Percentiles rank a stretch among this genome's conserved stretches.
phyloP scores from a whole-genome alignment of 305 asterid genomes.

The Fraxinus ornus region DNA sequence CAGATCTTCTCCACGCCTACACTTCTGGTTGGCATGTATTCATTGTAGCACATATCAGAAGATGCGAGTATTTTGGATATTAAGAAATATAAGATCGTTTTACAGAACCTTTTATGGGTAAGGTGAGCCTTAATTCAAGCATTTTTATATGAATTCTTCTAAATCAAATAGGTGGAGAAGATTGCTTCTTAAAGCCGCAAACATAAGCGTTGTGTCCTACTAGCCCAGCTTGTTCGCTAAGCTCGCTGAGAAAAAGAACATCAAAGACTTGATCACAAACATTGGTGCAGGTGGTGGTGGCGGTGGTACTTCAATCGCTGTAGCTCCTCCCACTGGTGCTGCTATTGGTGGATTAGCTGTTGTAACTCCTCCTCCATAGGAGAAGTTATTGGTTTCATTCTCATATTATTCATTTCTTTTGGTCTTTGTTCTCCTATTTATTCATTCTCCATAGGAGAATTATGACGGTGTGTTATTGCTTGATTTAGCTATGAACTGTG shows the following conservation, averaged over 20 bases:
- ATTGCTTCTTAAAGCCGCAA: constrained; percentile 41
- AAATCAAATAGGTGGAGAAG: constrained; percentile 40
- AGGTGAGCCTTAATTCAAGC: not conserved
- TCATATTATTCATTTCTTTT: not conserved
- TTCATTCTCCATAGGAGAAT: no score
- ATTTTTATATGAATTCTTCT: no score
- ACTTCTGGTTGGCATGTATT: no score
- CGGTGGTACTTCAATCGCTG: constrained; percentile 27
- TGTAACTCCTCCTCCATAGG: constrained; percentile 44
- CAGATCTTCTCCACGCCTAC: no score
- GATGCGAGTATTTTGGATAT: no score
- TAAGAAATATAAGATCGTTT: not conserved
- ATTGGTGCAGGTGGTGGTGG: constrained; percentile 54
- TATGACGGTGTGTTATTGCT: no score
- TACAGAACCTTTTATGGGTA: not conserved
- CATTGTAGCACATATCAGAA: no score
- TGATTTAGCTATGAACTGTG: not conserved
- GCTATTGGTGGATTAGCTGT: constrained; percentile 27
- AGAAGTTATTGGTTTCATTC: constrained; percentile 32
- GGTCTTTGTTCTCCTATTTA: not conserved
- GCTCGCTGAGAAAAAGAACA: constrained; percentile 49
- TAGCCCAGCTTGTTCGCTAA: constrained; percentile 52
- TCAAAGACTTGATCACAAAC: constrained; percentile 47
- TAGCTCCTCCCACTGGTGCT: constrained; percentile 31
- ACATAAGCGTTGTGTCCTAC: constrained; percentile 42